Evolutionary conservation across 1,139 yeast species (phyloP).

Genomic region (Blastobotrys arbuscula): DNA sequence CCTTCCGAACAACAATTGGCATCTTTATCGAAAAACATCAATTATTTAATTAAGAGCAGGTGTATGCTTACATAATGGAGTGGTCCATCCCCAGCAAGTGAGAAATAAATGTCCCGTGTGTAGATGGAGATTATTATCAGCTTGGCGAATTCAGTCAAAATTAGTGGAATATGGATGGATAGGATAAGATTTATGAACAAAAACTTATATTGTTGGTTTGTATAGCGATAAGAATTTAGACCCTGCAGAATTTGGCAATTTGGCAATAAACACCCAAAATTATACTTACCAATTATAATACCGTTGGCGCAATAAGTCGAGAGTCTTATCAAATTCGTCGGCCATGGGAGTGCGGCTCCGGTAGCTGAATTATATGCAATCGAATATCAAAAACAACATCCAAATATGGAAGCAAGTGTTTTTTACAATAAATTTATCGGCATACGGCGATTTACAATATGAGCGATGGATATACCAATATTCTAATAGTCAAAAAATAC

Average conservation of each 20-base stretch:
- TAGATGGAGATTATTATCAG: constrained; percentile 6
- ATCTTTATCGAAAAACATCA: not conserved
- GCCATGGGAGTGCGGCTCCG: constrained; percentile 6
- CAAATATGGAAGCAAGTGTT: constrained; percentile 3
- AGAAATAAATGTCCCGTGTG: constrained; percentile 9
- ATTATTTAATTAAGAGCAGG: constrained; percentile 8
- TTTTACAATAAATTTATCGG: constrained; percentile 4
- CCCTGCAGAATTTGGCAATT: constrained; percentile 4
- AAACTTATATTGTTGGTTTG: constrained; percentile 5
- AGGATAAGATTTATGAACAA: constrained; percentile 2
- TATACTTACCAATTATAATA: not conserved
- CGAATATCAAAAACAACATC: not conserved
- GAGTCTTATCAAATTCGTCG: constrained; percentile 5
- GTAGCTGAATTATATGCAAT: constrained; percentile 7
- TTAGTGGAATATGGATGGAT: constrained; percentile 5
- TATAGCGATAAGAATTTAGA: constrained; percentile 2
- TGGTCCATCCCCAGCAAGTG: not conserved
- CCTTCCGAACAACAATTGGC: not conserved
- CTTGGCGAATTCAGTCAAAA: not conserved
- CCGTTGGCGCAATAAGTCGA: not conserved
- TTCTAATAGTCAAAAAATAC: not conserved
- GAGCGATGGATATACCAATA: constrained; percentile 1
- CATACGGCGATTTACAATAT: constrained; percentile 4
- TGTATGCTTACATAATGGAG: constrained; percentile 5
- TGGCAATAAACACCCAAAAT: not conserved